phyloP scores from a whole-genome alignment of 2,329 filamentous ascomycete species.

The Colletotrichum incanum region DNA sequence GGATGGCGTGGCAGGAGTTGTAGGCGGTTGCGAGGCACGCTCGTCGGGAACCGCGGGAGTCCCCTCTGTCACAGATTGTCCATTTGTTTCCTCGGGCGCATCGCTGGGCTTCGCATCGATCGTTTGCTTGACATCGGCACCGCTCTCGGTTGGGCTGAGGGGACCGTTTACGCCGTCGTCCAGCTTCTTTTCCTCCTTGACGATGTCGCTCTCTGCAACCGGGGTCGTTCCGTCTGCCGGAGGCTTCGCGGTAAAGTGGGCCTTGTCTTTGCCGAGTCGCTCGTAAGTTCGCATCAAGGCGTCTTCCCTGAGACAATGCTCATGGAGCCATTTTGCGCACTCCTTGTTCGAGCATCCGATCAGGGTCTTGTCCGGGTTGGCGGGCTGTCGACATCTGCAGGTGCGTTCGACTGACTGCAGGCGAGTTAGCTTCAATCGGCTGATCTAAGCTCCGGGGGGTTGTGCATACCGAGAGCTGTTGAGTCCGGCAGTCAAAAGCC shows the following conservation, averaged over 20 bases:
- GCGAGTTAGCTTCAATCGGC: slow-evolving; percentile 20
- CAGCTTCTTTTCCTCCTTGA: slow-evolving; percentile 44
- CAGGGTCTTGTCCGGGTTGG: slow-evolving; percentile 74
- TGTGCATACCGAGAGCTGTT: slow-evolving; percentile 71
- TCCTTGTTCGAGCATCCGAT: slow-evolving; percentile 69
- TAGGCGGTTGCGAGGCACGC: slow-evolving; percentile 44
- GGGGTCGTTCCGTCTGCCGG: slow-evolving; percentile 28
- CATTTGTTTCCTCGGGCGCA: slow-evolving; percentile 56
- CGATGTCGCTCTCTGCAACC: slow-evolving; percentile 55
- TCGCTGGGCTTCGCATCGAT: slow-evolving; percentile 68
- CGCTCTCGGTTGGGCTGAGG: slow-evolving; percentile 67
- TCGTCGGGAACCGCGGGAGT: slow-evolving; percentile 45
- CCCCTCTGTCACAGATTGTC: slow-evolving; percentile 52
- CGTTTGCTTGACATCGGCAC: slow-evolving; percentile 65
- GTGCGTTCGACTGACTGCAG: slow-evolving; percentile 67
- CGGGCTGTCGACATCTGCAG: slow-evolving; percentile 73
- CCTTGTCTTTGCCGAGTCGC: slow-evolving; percentile 65
- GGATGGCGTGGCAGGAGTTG: slow-evolving; percentile 38
- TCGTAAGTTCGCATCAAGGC: slow-evolving; percentile 66
- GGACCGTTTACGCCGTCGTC: slow-evolving; percentile 50
- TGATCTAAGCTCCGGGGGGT: neutral
- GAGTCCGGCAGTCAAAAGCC: slow-evolving; percentile 70
- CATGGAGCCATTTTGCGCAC: slow-evolving; percentile 76
- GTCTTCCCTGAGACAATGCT: slow-evolving; percentile 73
- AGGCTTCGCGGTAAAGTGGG: slow-evolving; percentile 59